Evolutionary conservation across 2,329 filamentous ascomycete species (phyloP), one percentile per base, ranked within the genome.

Genomic region (Dactylellina parvicollis): DNA sequence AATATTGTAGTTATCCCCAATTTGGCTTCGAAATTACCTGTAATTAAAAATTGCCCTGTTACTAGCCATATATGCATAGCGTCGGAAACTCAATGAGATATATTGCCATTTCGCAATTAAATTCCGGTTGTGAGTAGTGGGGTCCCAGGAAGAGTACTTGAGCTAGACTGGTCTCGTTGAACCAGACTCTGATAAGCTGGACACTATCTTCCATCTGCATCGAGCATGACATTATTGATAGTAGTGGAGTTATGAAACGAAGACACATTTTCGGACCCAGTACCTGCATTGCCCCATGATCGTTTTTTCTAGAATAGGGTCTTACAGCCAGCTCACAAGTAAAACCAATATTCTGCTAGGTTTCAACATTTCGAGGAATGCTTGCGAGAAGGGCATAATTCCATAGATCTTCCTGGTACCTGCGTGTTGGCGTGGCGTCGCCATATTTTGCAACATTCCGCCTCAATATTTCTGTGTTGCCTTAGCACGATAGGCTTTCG

Each of bases 391-490:
- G n/a, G n/a, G n/a, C n/a, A n/a, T n/a, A n/a, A n/a, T n/a, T n/a
- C 16, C 20, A 50, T 22, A 18, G 22, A 44, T 3, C 12, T 7
- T 14, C 4, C 47, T 10, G 24, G 28, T 32, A 50, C 24, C 26
- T 30, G 4, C 12, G 44, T 28, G 26, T 14, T 40, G 22, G 26
- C 32, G 20, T 36, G 50, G 20, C 30, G n/a, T 38, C 18, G 12
- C 16, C 36, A 57, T 57, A 57, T 57, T 46, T 59, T 54, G 55
- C 55, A 49, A 69, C 64, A 69, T 69, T 69, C 64, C 64, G 46
- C 18, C n/a, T 24, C 14, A 12, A 32, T 18, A 20, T 42, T 38
- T 54, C 55, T 55, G 55, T 26, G 64, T 69, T 69, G 44, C 36
- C 60, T 36, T 9, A 65, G 34, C 36, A 49, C 12, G 34, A 38